Percentiles rank a stretch among this genome's conserved stretches.
phyloP scores from a whole-genome alignment of 129 eudicot genomes.

The Erigeron canadensis region DNA sequence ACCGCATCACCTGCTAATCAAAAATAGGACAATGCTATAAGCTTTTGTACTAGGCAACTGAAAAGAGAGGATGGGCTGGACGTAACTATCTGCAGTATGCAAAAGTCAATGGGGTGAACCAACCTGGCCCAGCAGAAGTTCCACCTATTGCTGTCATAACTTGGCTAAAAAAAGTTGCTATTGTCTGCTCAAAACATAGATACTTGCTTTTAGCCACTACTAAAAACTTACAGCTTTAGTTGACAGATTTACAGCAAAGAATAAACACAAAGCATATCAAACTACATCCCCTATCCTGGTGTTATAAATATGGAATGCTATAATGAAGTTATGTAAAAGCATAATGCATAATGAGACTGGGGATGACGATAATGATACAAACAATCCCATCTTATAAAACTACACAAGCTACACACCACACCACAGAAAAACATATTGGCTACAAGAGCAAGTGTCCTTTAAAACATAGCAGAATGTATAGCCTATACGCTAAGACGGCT shows the following conservation, averaged over 20 bases:
- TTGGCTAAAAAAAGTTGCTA: conserved; percentile 85
- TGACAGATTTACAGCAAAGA: background rate
- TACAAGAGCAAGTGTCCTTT: background rate
- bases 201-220: background rate
- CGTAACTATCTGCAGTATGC: background rate
- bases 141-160: conserved; percentile 89
- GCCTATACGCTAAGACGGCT: background rate
- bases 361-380: background rate
- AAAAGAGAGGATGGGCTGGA: background rate
- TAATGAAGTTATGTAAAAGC: background rate
- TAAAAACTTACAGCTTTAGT: background rate
- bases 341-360: background rate
- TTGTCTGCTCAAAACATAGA: conserved; percentile 52
- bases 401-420: background rate
- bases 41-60: conserved; percentile 5
- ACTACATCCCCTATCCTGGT: background rate
- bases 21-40: conserved; percentile 14
- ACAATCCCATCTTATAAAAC: background rate
- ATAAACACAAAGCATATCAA: background rate
- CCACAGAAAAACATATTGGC: background rate
- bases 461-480: background rate
- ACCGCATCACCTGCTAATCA: conserved; percentile 76
- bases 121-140: conserved; percentile 90
- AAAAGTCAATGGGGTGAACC: conserved; percentile 22
- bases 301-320: background rate